phyloP scores from a whole-genome alignment of 768 basidiomycete genomes.

The Agaricus blazei region DNA sequence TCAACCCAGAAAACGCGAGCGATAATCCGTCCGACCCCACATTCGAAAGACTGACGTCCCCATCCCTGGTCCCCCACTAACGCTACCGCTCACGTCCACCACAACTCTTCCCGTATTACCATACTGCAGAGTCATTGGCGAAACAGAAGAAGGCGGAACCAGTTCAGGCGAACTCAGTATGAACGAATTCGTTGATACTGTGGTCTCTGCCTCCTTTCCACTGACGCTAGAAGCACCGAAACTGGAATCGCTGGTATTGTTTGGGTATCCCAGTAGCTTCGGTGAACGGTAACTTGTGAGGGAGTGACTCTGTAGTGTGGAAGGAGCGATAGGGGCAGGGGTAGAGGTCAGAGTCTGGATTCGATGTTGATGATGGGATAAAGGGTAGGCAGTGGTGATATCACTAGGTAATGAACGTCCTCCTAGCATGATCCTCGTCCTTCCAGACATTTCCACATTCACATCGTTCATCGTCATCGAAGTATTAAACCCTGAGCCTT shows the following conservation, averaged over 20 bases:
- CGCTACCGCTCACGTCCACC: not conserved
- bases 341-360: not conserved
- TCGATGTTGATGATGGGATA: not conserved
- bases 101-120: not conserved
- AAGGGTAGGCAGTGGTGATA: too few relatives aligned
- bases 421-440: not conserved
- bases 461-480: too few relatives aligned
- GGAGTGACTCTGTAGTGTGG: not conserved
- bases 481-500: not conserved
- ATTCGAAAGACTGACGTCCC: too few relatives aligned
- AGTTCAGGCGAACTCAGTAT: not conserved
- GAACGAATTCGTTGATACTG: not conserved
- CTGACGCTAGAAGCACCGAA: not conserved
- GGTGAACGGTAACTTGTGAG: not conserved
- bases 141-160: not conserved
- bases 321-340: not conserved
- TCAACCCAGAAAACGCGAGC: not conserved
- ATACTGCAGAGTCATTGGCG: not conserved
- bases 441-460: not conserved
- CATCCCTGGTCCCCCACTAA: not conserved
- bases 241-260: not conserved
- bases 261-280: not conserved
- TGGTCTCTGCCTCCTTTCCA: not conserved
- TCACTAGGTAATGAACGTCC: not conserved
- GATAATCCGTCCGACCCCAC: not conserved